Conservation (phyloP, 192 early-diverging fungal genomes). For the Chytriomyces confervae region DNA sequence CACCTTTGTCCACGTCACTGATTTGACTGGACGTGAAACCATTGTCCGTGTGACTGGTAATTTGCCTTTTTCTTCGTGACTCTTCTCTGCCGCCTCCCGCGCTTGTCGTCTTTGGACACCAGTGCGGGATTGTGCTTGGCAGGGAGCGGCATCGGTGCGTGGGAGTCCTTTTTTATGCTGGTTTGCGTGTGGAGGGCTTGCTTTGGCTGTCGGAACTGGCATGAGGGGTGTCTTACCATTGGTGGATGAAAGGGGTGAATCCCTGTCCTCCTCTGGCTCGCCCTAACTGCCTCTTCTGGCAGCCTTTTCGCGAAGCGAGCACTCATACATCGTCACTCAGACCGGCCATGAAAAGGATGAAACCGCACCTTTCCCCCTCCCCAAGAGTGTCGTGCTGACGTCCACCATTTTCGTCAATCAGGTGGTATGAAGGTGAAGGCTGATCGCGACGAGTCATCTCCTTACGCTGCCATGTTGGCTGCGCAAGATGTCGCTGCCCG, state of each 20-base stretch:
- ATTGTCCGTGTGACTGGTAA: conserved; percentile 97
- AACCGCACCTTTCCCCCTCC: conserved; percentile 47
- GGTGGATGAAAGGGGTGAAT: no score
- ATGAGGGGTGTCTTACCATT: no score
- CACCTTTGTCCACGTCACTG: conserved; percentile 99
- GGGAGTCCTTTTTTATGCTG: not conserved
- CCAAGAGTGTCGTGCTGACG: not conserved
- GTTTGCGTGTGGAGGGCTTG: no score
- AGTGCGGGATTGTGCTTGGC: no score
- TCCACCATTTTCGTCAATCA: conserved; percentile 28
- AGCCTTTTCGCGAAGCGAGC: no score
- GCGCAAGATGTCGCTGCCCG: conserved; percentile 97
- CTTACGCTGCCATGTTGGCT: conserved; percentile 99
- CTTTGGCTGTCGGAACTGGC: no score
- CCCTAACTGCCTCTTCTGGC: no score
- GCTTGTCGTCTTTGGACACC: no score
- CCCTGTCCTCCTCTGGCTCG: no score
- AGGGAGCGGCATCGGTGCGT: not conserved
- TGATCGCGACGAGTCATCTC: conserved; percentile 99
- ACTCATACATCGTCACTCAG: no score
- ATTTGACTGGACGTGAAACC: conserved; percentile 99
- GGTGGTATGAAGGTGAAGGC: conserved; percentile 99
- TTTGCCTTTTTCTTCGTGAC: conserved; percentile 31
- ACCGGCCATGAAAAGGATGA: conserved; percentile 42
- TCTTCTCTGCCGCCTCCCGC: no score